Evolutionary conservation across 169 alveolate genomes (phyloP).

Genomic region (Haemoproteus tartakovskyi): DNA sequence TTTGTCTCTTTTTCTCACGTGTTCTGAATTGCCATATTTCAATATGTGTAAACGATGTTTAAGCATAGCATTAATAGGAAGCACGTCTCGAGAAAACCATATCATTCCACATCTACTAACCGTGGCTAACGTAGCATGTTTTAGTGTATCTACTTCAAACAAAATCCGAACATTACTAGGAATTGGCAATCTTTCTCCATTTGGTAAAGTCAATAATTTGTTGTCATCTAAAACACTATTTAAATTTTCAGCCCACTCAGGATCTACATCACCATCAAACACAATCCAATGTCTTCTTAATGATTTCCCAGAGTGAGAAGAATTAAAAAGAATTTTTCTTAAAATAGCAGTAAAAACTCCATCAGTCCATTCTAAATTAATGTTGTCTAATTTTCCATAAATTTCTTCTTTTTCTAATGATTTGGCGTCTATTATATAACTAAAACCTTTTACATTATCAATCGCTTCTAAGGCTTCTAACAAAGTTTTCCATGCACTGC

Average conservation of each 20-base stretch:
- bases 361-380: conserved; percentile 97
- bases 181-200: conserved; percentile 95
- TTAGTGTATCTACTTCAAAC: conserved; percentile 92
- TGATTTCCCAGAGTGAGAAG: conserved; percentile 62
- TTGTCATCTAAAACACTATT: conserved; percentile 98
- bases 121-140: conserved; percentile 98
- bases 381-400: conserved; percentile 92
- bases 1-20: conserved; percentile 49
- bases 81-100: conserved; percentile 93
- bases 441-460: conserved; percentile 89
- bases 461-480: conserved; percentile 89
- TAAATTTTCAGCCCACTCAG: conserved; percentile 99
- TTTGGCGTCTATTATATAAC: conserved; percentile 92
- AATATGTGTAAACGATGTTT: conserved; percentile 84
- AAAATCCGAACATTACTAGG: conserved; percentile 85
- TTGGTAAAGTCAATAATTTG: conserved; percentile 94
- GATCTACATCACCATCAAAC: conserved; percentile 99
- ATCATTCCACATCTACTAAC: conserved; percentile 98
- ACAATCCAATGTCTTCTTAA: conserved; percentile 93
- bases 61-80: conserved; percentile 71
- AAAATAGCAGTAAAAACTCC: conserved; percentile 95
- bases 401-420: conserved; percentile 89
- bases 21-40: conserved; percentile 84
- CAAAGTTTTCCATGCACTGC: conserved; percentile 82
- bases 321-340: conserved; percentile 65